phyloP scores from a whole-genome alignment of 148 eudicot genomes.

The Pharnaceum exiguum region DNA sequence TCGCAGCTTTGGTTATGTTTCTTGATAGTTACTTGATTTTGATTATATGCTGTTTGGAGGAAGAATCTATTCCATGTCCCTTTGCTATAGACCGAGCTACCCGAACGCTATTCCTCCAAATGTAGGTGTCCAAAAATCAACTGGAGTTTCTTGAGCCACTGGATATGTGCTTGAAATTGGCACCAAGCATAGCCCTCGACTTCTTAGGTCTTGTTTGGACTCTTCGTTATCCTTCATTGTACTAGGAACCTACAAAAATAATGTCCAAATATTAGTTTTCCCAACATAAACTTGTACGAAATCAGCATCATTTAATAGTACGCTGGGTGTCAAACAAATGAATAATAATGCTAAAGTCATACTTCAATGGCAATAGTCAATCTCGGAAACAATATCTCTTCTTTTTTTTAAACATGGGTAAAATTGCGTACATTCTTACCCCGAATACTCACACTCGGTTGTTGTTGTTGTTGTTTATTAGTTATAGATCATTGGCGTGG shows the following conservation, averaged over 20 bases:
- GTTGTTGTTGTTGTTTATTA: background rate
- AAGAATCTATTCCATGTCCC: background rate
- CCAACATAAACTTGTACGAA: no score
- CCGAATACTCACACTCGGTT: background rate
- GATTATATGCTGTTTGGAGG: constrained; percentile 3
- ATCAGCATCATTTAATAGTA: no score
- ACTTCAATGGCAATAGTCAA: no score
- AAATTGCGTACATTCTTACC: background rate
- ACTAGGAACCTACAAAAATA: constrained; percentile 25
- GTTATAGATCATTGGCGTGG: background rate
- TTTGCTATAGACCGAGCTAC: constrained; percentile 19
- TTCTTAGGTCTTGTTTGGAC: constrained; percentile 42
- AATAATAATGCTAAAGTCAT: no score
- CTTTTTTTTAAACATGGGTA: no score
- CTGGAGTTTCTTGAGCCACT: constrained; percentile 56
- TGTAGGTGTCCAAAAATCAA: constrained; percentile 90
- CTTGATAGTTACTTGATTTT: background rate
- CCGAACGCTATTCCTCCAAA: constrained; percentile 61
- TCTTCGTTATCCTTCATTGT: constrained; percentile 22
- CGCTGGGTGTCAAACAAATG: no score
- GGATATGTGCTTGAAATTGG: constrained; percentile 82
- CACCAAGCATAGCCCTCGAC: constrained; percentile 82
- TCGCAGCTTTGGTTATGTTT: constrained; percentile 1
- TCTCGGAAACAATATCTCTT: no score
- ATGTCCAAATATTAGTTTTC: no score